These are phyloP conservation scores for Arctostaphylos glauca DNA, from an alignment of 148 eudicot genomes.

Conservation along the genomic window DNA sequence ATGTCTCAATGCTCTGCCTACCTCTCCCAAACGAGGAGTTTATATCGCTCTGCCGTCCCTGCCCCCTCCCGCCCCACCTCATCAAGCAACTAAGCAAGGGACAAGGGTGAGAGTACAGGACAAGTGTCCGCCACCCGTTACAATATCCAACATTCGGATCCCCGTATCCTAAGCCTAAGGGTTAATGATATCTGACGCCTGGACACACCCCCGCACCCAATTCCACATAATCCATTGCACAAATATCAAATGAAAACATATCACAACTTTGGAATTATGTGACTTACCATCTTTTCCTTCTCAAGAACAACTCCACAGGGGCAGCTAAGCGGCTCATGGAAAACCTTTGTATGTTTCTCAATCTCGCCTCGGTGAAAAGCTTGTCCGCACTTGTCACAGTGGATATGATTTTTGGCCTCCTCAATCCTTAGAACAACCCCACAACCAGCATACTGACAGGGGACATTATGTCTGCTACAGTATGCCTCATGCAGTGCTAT, in stretches of 20 bases:
- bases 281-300: conserved; percentile 81
- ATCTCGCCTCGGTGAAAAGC: conserved; percentile 80
- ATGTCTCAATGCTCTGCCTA: no score
- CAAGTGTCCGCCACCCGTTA: not conserved
- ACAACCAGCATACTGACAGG: conserved; percentile 72
- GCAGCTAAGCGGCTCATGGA: conserved; percentile 80
- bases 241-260: not conserved
- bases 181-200: not conserved
- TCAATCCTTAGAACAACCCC: conserved; percentile 72
- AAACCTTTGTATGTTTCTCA: conserved; percentile 84
- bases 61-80: no score
- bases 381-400: conserved; percentile 74
- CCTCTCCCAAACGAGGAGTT: no score
- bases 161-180: not conserved
- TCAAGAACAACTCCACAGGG: conserved; percentile 82
- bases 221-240: not conserved
- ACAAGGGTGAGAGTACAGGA: not conserved
- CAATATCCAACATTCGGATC: not conserved
- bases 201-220: not conserved
- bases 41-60: no score
- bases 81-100: no score
- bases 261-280: not conserved
- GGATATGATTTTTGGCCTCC: conserved; percentile 74
- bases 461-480: conserved; percentile 76
- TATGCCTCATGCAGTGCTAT: conserved; percentile 86